Evolutionary conservation across 148 eudicot genomes (phyloP).

Genomic region (Drosera capensis): DNA sequence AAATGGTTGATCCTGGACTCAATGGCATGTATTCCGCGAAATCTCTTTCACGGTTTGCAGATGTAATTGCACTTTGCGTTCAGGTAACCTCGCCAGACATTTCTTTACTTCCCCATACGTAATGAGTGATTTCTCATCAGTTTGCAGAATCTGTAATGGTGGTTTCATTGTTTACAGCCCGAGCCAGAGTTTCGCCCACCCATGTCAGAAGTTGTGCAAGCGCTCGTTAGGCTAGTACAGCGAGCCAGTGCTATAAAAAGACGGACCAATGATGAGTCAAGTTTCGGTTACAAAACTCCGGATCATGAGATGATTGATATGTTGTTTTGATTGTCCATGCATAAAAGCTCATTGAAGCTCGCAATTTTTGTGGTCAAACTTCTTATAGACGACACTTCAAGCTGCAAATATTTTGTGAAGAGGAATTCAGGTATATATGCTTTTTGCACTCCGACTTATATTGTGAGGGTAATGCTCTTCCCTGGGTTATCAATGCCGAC

Average conservation of each 20-base stretch:
- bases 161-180: constrained; percentile 64
- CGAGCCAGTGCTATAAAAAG: constrained; percentile 75
- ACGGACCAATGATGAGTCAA: constrained; percentile 62
- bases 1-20: constrained; percentile 76
- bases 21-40: constrained; percentile 51
- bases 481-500: too few species aligned
- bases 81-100: constrained; percentile 32
- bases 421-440: too few species aligned
- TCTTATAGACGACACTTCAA: too few species aligned
- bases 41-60: constrained; percentile 74
- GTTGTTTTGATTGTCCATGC: constrained; percentile 35
- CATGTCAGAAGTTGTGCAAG: constrained; percentile 98
- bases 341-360: too few species aligned
- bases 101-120: too few species aligned
- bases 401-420: too few species aligned
- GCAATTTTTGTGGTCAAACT: too few species aligned
- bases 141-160: too few species aligned
- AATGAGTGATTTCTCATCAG: too few species aligned
- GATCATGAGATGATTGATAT: constrained; percentile 63
- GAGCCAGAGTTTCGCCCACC: constrained; percentile 98
- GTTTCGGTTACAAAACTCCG: constrained; percentile 66
- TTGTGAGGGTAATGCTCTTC: too few species aligned
- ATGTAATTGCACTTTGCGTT: constrained; percentile 74
- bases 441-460: too few species aligned
- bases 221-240: constrained; percentile 83